Evolutionary conservation across 352 stramenopile genomes (phyloP).

Genomic region (Peronosclerospora sorghi): DNA sequence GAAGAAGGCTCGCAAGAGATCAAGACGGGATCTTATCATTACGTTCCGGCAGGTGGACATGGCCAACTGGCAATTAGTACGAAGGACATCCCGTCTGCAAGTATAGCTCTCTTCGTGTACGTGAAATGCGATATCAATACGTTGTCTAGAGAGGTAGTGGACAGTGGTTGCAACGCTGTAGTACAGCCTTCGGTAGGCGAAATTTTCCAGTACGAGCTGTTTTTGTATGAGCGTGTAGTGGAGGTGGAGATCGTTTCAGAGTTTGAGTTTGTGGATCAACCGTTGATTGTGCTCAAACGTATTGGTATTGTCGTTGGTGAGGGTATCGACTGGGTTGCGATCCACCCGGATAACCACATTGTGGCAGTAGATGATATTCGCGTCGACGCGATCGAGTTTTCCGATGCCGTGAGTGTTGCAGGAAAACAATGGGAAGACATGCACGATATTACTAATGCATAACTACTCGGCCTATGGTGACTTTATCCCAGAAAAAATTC

Average conservation of each 20-base stretch:
- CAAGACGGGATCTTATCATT: constrained; percentile 69
- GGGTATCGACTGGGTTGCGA: constrained; percentile 73
- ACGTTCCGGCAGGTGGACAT: constrained; percentile 45
- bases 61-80: constrained; percentile 73
- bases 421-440: constrained; percentile 79
- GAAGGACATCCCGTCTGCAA: constrained; percentile 48
- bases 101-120: constrained; percentile 76
- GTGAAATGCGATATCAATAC: constrained; percentile 83
- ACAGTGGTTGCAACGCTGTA: constrained; percentile 75
- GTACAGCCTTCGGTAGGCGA: constrained; percentile 75
- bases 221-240: constrained; percentile 79
- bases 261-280: constrained; percentile 83
- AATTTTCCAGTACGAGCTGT: constrained; percentile 85
- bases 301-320: constrained; percentile 66
- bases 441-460: constrained; percentile 81
- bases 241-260: constrained; percentile 80
- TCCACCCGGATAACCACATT: constrained; percentile 78
- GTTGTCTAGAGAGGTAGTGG: constrained; percentile 70
- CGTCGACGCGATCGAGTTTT: constrained; percentile 77
- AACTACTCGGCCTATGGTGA: constrained; percentile 80
- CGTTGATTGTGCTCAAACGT: constrained; percentile 75
- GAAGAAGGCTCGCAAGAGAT: constrained; percentile 61
- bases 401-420: constrained; percentile 68
- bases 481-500: constrained; percentile 82
- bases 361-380: constrained; percentile 81